phyloP scores from a whole-genome alignment of 345 rosid genomes.

The Brassica cretica region DNA sequence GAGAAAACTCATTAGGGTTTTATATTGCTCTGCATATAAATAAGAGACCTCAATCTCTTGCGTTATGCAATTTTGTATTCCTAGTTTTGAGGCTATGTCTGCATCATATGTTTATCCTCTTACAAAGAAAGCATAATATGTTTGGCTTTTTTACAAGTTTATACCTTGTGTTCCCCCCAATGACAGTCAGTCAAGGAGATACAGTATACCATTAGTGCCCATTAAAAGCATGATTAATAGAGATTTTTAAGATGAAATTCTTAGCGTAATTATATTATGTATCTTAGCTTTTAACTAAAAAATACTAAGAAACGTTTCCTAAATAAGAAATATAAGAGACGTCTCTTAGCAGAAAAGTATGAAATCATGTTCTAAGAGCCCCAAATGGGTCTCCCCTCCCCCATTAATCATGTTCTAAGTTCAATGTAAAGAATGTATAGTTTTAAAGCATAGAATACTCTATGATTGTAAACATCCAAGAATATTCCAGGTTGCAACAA shows the following conservation, averaged over 20 bases:
- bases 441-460: background rate
- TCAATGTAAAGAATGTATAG: background rate
- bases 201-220: background rate
- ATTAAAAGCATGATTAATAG: no score
- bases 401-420: no score
- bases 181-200: no score
- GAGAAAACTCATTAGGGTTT: slow-evolving; percentile 7
- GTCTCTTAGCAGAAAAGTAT: no score
- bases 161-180: no score
- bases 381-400: no score
- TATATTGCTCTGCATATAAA: slow-evolving; percentile 17
- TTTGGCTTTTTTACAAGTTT: background rate
- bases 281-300: no score
- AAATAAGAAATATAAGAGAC: no score
- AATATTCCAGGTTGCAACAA: slow-evolving; percentile 12
- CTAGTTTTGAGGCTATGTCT: background rate
- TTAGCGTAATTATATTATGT: no score
- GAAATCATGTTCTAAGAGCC: no score
- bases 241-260: no score
- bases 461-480: background rate
- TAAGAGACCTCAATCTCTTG: background rate
- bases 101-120: background rate
- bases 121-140: background rate
- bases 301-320: no score
- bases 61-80: slow-evolving; percentile 26